A percentile compares a stretch with the other conserved stretches of the same genome.
Conservation (phyloP, 225 moss, liverwort and hornwort species). For the Physcomitrellopsis africana region DNA sequence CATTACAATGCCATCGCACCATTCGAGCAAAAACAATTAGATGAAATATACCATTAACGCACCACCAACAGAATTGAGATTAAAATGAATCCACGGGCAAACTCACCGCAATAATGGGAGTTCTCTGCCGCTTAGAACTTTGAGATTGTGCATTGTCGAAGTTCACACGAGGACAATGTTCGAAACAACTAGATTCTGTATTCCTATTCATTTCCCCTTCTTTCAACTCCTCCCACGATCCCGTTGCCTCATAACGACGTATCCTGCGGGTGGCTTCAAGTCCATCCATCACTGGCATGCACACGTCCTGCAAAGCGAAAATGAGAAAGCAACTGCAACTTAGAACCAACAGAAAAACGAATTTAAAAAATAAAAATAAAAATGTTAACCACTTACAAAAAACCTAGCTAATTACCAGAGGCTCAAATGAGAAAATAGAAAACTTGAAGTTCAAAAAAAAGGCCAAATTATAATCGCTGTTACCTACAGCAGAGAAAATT, state of each 20-base stretch:
- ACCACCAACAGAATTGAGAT: not conserved
- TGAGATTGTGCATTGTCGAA: constrained; percentile 24
- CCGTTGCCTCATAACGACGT: constrained; percentile 49
- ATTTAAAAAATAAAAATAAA: not conserved
- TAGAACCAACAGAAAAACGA: not conserved
- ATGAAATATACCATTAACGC: not conserved
- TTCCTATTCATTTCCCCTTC: constrained; percentile 30
- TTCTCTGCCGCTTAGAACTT: constrained; percentile 38
- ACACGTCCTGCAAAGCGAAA: constrained; percentile 48
- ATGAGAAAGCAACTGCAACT: constrained; percentile 14
- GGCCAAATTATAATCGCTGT: not conserved
- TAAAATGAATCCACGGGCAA: not conserved
- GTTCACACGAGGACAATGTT: constrained; percentile 18
- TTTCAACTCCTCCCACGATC: constrained; percentile 43
- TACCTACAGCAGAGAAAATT: not conserved
- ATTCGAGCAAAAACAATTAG: not conserved
- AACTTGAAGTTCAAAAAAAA: not conserved
- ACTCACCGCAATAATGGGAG: constrained; percentile 83
- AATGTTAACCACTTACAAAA: not conserved
- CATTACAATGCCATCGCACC: not conserved
- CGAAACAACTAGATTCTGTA: constrained; percentile 26
- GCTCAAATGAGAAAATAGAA: constrained; percentile 5
- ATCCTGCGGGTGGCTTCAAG: constrained; percentile 60
- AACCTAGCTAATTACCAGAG: not conserved
- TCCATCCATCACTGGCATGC: constrained; percentile 67